A percentile compares a stretch with the other conserved stretches of the same genome.
phyloP scores from a whole-genome alignment of 23 red algal species.

The Gracilaria gracilis region DNA sequence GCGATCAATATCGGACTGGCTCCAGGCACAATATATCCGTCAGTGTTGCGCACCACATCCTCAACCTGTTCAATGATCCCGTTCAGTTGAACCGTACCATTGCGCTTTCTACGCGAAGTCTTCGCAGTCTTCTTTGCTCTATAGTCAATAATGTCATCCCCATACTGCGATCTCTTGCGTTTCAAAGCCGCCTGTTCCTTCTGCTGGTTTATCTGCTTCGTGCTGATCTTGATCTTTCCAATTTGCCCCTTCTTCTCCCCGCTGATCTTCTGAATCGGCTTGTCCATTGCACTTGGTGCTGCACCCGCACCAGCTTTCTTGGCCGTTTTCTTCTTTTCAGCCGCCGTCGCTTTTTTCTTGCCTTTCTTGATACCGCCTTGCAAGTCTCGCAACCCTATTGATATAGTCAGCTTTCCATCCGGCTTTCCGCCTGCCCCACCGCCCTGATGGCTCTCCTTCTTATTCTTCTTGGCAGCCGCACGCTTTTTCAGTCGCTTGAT shows the following conservation, averaged over 20 bases:
- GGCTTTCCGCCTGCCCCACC: neutral
- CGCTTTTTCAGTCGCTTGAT: conserved; percentile 49
- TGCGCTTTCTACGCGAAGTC: conserved; percentile 72
- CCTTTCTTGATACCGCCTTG: conserved; percentile 36
- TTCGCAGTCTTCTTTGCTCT: conserved; percentile 58
- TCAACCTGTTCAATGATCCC: conserved; percentile 74
- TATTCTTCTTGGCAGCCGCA: conserved; percentile 34
- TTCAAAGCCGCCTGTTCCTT: conserved; percentile 64
- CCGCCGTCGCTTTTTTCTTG: conserved; percentile 26
- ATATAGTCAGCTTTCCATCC: conserved; percentile 45
- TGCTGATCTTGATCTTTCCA: conserved; percentile 84
- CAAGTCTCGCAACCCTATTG: conserved; percentile 51
- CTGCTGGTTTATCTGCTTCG: conserved; percentile 65
- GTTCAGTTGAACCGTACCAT: conserved; percentile 77
- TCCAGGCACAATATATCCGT: conserved; percentile 74
- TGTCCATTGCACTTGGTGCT: neutral
- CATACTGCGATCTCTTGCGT: conserved; percentile 77
- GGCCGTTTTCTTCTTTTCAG: conserved; percentile 40
- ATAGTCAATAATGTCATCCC: conserved; percentile 74
- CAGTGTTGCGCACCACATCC: conserved; percentile 45
- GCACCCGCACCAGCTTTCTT: neutral
- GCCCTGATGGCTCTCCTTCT: conserved; percentile 25
- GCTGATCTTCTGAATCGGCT: conserved; percentile 27
- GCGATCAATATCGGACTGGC: conserved; percentile 46
- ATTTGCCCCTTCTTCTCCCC: conserved; percentile 51